Percentiles rank a stretch among this genome's conserved stretches.
These are phyloP conservation scores for Monilinia laxa DNA, from an alignment of 2,329 filamentous ascomycete genomes.

Conservation along the genomic window DNA sequence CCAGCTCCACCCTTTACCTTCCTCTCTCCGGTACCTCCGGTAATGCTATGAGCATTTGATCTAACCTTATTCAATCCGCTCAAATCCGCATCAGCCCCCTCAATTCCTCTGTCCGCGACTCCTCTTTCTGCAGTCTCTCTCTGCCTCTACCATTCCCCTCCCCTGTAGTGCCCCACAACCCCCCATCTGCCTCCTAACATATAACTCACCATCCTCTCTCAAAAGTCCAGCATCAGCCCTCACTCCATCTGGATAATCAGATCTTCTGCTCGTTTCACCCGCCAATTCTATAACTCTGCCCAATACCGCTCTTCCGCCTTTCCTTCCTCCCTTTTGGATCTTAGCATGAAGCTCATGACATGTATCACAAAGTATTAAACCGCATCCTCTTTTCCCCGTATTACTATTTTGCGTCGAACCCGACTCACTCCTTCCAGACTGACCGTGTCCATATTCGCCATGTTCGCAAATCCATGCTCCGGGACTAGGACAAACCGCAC, in stretches of 20 bases:
- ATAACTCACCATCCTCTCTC: constrained; percentile 19
- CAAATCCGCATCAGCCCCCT: neutral
- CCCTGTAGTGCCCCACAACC: neutral
- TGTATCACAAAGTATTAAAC: constrained; percentile 32
- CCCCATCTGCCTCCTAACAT: constrained; percentile 8
- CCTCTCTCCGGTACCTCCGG: neutral
- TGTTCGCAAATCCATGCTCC: constrained; percentile 24
- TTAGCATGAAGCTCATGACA: constrained; percentile 24
- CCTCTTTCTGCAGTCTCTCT: neutral
- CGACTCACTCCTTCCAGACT: neutral
- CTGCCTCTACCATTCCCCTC: neutral
- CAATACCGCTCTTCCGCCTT: neutral
- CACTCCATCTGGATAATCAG: constrained; percentile 18
- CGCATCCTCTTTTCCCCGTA: constrained; percentile 27
- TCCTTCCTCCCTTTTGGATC: constrained; percentile 2
- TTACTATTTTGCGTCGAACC: neutral
- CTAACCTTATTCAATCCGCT: neutral
- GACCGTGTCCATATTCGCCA: neutral
- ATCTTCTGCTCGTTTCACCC: neutral
- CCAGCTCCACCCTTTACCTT: neutral
- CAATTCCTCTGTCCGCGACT: neutral
- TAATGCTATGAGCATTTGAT: neutral
- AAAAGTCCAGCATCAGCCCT: constrained; percentile 20
- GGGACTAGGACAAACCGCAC: constrained; percentile 32
- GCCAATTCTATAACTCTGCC: constrained; percentile 4